Conservation (phyloP, 768 basidiomycete species). For the Naganishia friedmannii region DNA sequence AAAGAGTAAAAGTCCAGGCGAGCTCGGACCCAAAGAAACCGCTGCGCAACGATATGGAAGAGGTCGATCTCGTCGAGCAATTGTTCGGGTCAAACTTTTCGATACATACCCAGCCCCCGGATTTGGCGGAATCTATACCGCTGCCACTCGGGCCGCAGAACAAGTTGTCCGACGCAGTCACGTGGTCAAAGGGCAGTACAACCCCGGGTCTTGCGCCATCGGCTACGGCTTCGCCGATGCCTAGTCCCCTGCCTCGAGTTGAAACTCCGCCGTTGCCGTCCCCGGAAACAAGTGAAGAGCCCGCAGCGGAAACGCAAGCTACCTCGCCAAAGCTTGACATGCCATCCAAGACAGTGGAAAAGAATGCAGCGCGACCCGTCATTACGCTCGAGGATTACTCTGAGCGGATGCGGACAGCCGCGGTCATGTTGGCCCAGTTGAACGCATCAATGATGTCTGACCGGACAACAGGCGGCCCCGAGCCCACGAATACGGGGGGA, state of each 20-base stretch:
- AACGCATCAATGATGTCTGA: slow-evolving; percentile 60
- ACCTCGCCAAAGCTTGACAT: neutral
- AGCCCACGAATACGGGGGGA: slow-evolving; percentile 40
- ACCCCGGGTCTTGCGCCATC: slow-evolving; percentile 2
- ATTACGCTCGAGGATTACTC: slow-evolving; percentile 95
- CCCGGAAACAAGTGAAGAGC: slow-evolving; percentile 19
- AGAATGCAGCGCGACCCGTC: slow-evolving; percentile 39
- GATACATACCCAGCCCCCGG: slow-evolving; percentile 66
- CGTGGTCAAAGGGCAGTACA: slow-evolving; percentile 62
- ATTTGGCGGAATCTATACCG: slow-evolving; percentile 79
- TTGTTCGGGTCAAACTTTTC: slow-evolving; percentile 77
- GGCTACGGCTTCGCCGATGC: neutral
- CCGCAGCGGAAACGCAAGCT: slow-evolving; percentile 23
- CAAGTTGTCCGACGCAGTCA: slow-evolving; percentile 76
- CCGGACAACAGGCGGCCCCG: neutral
- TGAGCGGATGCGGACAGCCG: slow-evolving; percentile 95
- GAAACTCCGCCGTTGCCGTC: slow-evolving; percentile 12
- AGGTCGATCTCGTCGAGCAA: slow-evolving; percentile 96
- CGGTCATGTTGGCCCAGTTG: slow-evolving; percentile 95
- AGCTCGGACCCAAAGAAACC: neutral
- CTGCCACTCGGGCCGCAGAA: slow-evolving; percentile 80
- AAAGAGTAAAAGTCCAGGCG: neutral
- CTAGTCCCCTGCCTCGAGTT: slow-evolving; percentile 1
- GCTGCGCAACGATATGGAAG: slow-evolving; percentile 62
- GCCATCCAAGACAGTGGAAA: slow-evolving; percentile 2